Evolutionary conservation across 148 eudicot species (phyloP), one percentile per base, ranked within the genome.

Genomic region (Rhododendron ferrugineum): DNA sequence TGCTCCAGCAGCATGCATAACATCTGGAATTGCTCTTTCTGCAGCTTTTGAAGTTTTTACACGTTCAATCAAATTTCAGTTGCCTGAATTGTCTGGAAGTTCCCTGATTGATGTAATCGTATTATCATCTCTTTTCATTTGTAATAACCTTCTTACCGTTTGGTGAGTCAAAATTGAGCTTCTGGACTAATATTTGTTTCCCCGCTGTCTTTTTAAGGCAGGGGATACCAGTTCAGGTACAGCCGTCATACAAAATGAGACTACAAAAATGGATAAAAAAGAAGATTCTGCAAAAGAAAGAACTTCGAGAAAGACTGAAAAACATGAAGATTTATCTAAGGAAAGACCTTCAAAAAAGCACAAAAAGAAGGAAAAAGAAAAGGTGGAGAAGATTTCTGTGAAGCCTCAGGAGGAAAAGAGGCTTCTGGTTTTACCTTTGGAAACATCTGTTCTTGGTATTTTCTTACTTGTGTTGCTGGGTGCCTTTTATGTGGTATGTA

Each of bases 1-100:
- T 89, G 99, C 99, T 75, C 98, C 98, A 66, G 99, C 99, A 68
- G 99, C 99, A 88, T 97, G 98, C 89, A 97, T 97, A 87, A 83
- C 92, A 91, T 97, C 99, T 87, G 99, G 99, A 86, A 97, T 97
- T 88, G 99, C 99, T 54, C 95, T 97, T 82, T 97, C 99, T 11
- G 97, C 89, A 94, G 94, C 99, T 50, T 97, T 97, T 86, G 91
- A 88, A 83, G 96, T 93, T 84, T 92, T 97, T 83, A 92, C 99
- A 11, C 88, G 94, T 82, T 97, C 99, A 81, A 91, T 97, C 81
- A 97, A 97, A 88, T 92, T 87, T 83, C 93, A 93, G 88, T 86
- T 94, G 87, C 89, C 90, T 82, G 89, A 91, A 82, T 44, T 75
- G 78, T 83, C 90, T 77, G 89, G 87, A 85, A 77, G 84, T 56